Evolutionary conservation across 257 asterid genomes (phyloP).

Genomic region (Solanum chilense): DNA sequence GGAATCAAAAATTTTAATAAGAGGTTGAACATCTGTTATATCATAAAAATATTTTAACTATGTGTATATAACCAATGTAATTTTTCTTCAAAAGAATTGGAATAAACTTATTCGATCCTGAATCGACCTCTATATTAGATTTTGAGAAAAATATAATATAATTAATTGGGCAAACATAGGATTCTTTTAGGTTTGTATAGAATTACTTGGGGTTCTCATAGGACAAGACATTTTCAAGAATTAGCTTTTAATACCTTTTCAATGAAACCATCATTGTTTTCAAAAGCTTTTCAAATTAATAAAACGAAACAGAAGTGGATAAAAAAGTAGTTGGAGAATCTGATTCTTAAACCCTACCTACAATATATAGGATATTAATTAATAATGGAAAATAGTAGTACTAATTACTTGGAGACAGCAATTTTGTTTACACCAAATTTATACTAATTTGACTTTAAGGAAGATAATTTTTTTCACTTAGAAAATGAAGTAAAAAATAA

Average conservation of each 20-base stretch:
- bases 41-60: neutral
- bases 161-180: neutral
- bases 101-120: no score
- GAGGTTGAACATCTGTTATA: neutral
- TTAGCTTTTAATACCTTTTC: neutral
- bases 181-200: neutral
- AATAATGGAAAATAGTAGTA: neutral
- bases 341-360: neutral
- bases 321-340: neutral
- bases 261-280: neutral
- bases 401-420: neutral
- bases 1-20: neutral
- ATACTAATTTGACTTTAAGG: neutral
- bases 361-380: neutral
- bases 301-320: neutral
- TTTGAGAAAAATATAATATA: neutral
- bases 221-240: neutral
- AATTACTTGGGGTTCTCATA: neutral
- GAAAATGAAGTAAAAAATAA: neutral
- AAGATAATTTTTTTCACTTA: neutral
- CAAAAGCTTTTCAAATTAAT: neutral
- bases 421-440: neutral
- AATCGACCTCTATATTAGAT: neutral
- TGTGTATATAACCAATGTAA: neutral
- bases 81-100: fast-evolving